Evolutionary conservation across 495 filamentous ascomycete genomes (phyloP), one percentile per base, ranked within the genome.

Genomic region (Talaromyces stipitatus): DNA sequence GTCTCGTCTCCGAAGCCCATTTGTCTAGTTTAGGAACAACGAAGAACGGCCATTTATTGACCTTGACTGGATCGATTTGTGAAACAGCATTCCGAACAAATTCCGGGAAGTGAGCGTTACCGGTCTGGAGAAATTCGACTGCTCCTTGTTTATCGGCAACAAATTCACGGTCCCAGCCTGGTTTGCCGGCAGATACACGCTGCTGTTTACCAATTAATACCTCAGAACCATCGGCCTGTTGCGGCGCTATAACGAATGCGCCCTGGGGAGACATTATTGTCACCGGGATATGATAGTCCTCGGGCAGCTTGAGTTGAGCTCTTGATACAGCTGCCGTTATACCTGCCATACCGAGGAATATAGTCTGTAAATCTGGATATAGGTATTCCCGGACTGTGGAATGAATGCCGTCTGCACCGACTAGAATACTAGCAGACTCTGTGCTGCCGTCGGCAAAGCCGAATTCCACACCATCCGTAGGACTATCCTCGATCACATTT

Each of bases 371-470:
- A 1, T 66, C 60, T 0, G 70, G 70, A 41, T 69, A 71, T 2
- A 72, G 60, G 27, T 69, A 68, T 26, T 62, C 61, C 16, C 74
- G 74, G 10, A 81, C 73, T 12, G 61, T 63, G 0, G 75, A 77
- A 58, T 81, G 75, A 54, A 80, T 78, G 20, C 79, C 77, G 33
- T 82, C 77, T 0, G 76, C 74, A 2, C 76, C 78, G 22, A 81
- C 66, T 8, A 81, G 61, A 28, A 72, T 67, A 1, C 54, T 45
- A 3, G 74, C 72, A 0, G 51, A 58, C 7, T 24, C 64, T 4
- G 58, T 62, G 2, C 65, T 63, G 9, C 74, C 75, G 52, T 80
- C 73, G 14, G 60, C 63, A 46, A 79, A 72, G 50, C 64, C 61
- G 61, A 76, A 79, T 0, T 60, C 64, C 1, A 80, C 75, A 26